These are phyloP conservation scores for Neofusicoccum cordaticola DNA, from an alignment of 2,329 filamentous ascomycete genomes.

Conservation along the genomic window DNA sequence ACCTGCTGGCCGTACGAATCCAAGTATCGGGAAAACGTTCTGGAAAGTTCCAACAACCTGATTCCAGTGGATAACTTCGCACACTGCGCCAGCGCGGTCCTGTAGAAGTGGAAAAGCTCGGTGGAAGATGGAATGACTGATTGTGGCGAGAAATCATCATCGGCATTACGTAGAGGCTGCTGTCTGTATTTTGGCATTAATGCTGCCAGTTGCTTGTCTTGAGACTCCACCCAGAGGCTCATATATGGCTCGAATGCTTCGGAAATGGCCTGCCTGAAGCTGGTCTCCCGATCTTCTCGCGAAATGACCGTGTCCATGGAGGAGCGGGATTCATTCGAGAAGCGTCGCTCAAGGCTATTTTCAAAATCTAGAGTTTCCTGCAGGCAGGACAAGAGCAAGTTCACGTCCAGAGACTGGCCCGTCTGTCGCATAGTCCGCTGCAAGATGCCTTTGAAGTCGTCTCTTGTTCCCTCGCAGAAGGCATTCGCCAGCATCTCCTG, in stretches of 20 bases:
- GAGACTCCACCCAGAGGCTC: conserved; percentile 94
- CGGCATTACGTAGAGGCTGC: conserved; percentile 73
- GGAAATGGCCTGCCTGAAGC: conserved; percentile 87
- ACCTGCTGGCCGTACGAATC: conserved; percentile 96
- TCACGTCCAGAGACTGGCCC: conserved; percentile 81
- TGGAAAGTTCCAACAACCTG: conserved; percentile 78
- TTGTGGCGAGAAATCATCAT: conserved; percentile 90
- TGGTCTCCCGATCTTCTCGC: conserved; percentile 69
- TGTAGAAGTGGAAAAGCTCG: conserved; percentile 96
- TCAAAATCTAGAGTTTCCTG: conserved; percentile 98
- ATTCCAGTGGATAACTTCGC: conserved; percentile 93
- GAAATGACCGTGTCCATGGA: conserved; percentile 90
- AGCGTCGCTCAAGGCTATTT: conserved; percentile 81
- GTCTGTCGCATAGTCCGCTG: conserved; percentile 72
- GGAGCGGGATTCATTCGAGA: conserved; percentile 67
- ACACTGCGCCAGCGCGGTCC: conserved; percentile 87
- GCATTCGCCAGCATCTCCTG: conserved; percentile 85
- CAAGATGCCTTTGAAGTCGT: conserved; percentile 92
- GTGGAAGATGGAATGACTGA: conserved; percentile 91
- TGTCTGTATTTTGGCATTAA: conserved; percentile 86
- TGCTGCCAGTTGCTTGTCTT: conserved; percentile 79
- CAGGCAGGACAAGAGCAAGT: conserved; percentile 80
- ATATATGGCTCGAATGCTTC: conserved; percentile 97
- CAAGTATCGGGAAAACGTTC: conserved; percentile 84
- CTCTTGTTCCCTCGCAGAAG: conserved; percentile 92